Conservation (phyloP, 192 early-diverging fungal species). For the Backusella luteola region DNA sequence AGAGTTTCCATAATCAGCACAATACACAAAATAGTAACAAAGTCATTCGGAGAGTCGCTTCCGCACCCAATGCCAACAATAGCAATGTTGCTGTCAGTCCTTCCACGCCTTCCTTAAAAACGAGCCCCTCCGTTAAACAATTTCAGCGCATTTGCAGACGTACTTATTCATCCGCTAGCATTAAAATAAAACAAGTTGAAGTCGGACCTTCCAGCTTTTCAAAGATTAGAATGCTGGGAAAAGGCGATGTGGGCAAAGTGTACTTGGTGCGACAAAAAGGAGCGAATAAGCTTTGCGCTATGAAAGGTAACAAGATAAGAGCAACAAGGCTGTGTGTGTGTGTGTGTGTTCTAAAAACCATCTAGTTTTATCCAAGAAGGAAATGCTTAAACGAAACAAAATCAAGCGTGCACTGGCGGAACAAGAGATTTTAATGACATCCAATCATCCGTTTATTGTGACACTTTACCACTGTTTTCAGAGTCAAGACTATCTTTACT, state of each 20-base stretch:
- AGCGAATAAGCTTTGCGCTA: constrained; percentile 82
- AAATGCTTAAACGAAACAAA: constrained; percentile 99
- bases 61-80: constrained; percentile 47
- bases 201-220: constrained; percentile 86
- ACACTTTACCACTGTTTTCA: constrained; percentile 89
- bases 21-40: constrained; percentile 5
- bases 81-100: constrained; percentile 2
- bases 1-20: constrained; percentile 1
- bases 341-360: neutral
- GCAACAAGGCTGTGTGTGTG: neutral
- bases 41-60: constrained; percentile 48
- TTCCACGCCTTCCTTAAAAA: constrained; percentile 1
- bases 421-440: constrained; percentile 74
- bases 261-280: constrained; percentile 90
- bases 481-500: constrained; percentile 80
- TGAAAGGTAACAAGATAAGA: constrained; percentile 74
- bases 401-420: constrained; percentile 97
- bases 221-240: constrained; percentile 90
- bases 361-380: constrained; percentile 74
- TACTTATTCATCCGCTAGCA: constrained; percentile 79
- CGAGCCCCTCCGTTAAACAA: constrained; percentile 10
- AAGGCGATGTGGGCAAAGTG: constrained; percentile 97
- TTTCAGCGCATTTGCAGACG: constrained; percentile 50
- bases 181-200: constrained; percentile 77
- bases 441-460: constrained; percentile 90